Evolutionary conservation across 495 filamentous ascomycete genomes (phyloP), one percentile per base, ranked within the genome.

Genomic region (Podospora appendiculata): DNA sequence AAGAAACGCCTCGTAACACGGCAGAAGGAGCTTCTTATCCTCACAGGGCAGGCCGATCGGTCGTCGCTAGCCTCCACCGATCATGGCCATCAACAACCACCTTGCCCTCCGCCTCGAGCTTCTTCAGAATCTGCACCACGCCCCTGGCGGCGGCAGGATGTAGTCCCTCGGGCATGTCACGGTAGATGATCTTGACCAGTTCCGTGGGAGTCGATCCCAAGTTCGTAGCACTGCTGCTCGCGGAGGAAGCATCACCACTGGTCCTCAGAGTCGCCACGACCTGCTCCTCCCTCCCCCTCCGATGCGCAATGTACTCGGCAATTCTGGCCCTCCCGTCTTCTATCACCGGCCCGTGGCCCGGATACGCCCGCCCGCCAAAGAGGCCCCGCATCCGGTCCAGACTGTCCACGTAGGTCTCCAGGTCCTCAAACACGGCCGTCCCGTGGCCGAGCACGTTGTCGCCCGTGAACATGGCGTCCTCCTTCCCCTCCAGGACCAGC

Each of bases 381-480:
- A 81, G 67, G 14, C 66, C 59, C 44, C 75, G 70, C 89, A 96
- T 95, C 51, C 73, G 74, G 48, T 83, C 71, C 12, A 98, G 67
- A 46, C 82, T 89, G n/a, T 60, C 56, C 52, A 96, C 69, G 62
- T 96, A 98, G 4, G 69, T 70, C 6, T 66, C 68, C 2, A 96
- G 74, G 52, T 95, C 84, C 68, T 95, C 90, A 62, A 96, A 96
- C 11, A 96, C 90, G 32, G 87, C 83, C 4, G 93, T 96, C 2
- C 93, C 93, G 52, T 96, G 90, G 0, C 93, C 93, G 4, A 98
- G 78, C 33, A 98, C 88, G 58, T 93, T 96, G 61, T 98, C 93
- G 39, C 89, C 93, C 0, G 91, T 96, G 68, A 98, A 95, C 63
- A 97, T 78, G 8, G 88, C 88, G 62, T 87, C 78, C 60, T 93